A percentile compares a stretch with the other conserved stretches of the same genome.
These are phyloP conservation scores for Epichloe baconii DNA, from an alignment of 2,329 filamentous ascomycete genomes.

Conservation along the genomic window DNA sequence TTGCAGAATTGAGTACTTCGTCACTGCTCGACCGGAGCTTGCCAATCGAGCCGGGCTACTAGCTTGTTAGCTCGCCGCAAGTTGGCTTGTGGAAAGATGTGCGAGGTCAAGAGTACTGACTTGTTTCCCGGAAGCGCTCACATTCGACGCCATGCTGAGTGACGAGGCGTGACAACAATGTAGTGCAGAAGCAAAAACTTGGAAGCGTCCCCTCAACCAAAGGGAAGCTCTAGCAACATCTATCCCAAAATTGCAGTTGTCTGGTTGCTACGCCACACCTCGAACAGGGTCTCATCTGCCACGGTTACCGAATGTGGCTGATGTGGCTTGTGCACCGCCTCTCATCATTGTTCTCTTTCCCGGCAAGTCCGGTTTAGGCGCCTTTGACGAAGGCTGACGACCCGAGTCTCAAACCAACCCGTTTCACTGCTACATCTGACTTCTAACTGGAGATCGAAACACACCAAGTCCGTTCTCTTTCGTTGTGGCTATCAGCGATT, in stretches of 20 bases:
- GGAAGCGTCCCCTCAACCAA: background rate
- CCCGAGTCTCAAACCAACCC: background rate
- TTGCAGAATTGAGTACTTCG: slow-evolving; percentile 25
- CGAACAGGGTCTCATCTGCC: background rate
- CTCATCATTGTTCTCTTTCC: background rate
- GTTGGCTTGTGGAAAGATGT: background rate
- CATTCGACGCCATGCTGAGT: slow-evolving; percentile 20
- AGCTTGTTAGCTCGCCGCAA: background rate
- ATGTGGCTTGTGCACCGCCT: background rate
- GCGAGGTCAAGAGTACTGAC: slow-evolving; percentile 12
- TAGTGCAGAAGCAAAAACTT: background rate
- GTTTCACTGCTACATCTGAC: background rate
- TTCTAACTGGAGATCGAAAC: background rate
- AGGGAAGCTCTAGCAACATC: background rate
- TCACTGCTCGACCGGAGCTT: slow-evolving; percentile 27
- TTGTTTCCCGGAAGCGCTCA: slow-evolving; percentile 15
- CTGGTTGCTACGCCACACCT: background rate
- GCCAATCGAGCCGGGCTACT: slow-evolving; percentile 22
- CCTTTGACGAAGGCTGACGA: background rate
- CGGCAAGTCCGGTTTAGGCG: slow-evolving; percentile 1
- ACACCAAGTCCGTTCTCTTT: background rate
- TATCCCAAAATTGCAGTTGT: background rate
- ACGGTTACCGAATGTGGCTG: background rate
- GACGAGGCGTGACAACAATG: background rate
- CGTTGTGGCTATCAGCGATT: background rate